Evolutionary conservation across 768 basidiomycete species (phyloP).

Genomic region (Leucocoprinus sp.): DNA sequence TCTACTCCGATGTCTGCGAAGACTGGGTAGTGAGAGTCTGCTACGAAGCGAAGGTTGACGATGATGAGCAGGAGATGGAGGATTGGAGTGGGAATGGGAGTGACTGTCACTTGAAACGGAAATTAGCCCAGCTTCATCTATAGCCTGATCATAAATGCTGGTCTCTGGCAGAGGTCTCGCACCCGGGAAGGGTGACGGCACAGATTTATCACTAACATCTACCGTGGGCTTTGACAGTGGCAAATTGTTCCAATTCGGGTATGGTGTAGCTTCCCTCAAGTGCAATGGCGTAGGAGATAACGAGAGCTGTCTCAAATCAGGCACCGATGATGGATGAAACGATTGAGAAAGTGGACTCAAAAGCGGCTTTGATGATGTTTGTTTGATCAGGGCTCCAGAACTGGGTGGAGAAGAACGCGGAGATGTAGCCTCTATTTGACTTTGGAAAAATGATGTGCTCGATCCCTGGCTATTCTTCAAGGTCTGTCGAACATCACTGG

Average conservation of each 20-base stretch:
- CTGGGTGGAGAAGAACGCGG: slow-evolving; percentile 15
- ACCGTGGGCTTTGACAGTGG: neutral
- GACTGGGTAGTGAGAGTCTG: slow-evolving; percentile 63
- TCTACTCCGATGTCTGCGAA: slow-evolving; percentile 38
- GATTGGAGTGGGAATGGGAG: slow-evolving; percentile 26
- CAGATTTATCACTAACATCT: neutral
- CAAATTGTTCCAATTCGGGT: slow-evolving; percentile 19
- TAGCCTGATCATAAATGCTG: neutral
- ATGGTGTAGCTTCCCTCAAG: slow-evolving; percentile 21
- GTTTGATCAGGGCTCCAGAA: slow-evolving; percentile 5
- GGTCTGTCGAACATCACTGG: slow-evolving; percentile 1
- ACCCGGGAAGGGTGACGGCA: neutral
- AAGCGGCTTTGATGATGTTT: slow-evolving; percentile 25
- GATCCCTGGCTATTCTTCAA: neutral
- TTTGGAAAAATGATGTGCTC: neutral
- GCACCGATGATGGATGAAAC: neutral
- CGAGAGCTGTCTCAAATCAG: slow-evolving; percentile 15
- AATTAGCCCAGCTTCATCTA: slow-evolving; percentile 8
- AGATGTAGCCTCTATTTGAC: slow-evolving; percentile 25
- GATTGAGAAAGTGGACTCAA: slow-evolving; percentile 26
- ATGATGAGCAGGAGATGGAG: slow-evolving; percentile 28
- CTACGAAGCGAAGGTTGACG: slow-evolving; percentile 41
- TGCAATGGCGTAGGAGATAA: slow-evolving; percentile 15
- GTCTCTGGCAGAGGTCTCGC: neutral
- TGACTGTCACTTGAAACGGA: slow-evolving; percentile 23